phyloP scores from a whole-genome alignment of 768 basidiomycete species.

The Boletellus sp. region DNA sequence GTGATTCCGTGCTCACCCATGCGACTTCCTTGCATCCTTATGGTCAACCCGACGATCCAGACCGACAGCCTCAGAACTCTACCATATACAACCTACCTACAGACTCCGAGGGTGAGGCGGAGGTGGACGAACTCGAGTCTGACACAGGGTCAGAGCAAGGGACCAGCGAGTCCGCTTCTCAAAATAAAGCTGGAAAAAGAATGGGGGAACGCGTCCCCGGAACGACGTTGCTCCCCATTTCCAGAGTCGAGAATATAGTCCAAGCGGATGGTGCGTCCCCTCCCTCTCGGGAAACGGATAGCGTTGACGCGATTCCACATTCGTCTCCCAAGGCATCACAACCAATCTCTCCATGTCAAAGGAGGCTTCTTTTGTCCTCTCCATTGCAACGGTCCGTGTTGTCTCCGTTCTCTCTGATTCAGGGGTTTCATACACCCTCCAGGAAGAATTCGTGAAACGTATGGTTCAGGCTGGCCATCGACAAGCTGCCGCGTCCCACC shows the following conservation, averaged over 20 bases:
- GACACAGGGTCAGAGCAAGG: conserved; percentile 31
- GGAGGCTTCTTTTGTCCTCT: conserved; percentile 70
- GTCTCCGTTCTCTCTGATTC: conserved; percentile 1
- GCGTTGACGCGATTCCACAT: conserved; percentile 15
- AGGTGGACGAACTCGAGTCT: conserved; percentile 34
- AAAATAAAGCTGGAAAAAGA: conserved; percentile 29
- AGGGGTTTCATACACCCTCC: conserved; percentile 10
- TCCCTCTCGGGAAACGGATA: conserved; percentile 6
- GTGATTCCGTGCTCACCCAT: conserved; percentile 29
- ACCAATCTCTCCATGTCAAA: conserved; percentile 67
- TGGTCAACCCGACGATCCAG: conserved; percentile 23
- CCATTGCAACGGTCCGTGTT: conserved; percentile 65
- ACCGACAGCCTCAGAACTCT: conserved; percentile 22
- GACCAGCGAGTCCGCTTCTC: conserved; percentile 21
- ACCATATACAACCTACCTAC: conserved; percentile 32
- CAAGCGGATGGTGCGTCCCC: conserved; percentile 65
- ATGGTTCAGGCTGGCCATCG: conserved; percentile 66
- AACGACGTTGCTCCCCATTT: conserved; percentile 61
- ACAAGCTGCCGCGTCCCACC: conserved; percentile 56
- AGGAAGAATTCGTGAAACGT: conserved; percentile 87
- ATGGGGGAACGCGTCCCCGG: conserved; percentile 52
- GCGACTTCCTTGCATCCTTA: conserved; percentile 33
- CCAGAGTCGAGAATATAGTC: conserved; percentile 70
- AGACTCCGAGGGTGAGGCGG: conserved; percentile 33
- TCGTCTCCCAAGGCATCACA: conserved; percentile 45